phyloP scores from a whole-genome alignment of 139 green algal species.

The Chlamydomonas urium region DNA sequence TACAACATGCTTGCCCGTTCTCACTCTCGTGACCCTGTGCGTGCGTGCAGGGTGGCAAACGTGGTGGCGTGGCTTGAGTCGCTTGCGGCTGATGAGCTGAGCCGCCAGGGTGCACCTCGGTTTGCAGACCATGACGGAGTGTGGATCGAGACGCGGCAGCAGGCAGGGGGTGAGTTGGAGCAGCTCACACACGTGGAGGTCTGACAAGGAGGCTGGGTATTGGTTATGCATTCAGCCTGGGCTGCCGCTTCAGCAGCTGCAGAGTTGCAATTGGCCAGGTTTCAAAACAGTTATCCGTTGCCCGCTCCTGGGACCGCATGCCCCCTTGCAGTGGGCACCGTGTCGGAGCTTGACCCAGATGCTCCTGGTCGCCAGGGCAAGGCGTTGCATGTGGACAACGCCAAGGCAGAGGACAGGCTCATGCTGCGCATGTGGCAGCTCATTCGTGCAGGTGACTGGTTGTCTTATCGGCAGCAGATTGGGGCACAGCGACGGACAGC shows the following conservation, averaged over 20 bases:
- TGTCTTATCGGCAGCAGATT: too few relatives aligned
- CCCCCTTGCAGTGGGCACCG: constrained; percentile 16
- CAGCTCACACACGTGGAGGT: too few relatives aligned
- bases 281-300: too few relatives aligned
- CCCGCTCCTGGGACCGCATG: too few relatives aligned
- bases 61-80: constrained; percentile 69
- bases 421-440: constrained; percentile 61
- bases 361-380: constrained; percentile 34
- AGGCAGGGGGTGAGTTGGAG: constrained; percentile 9
- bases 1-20: too few relatives aligned
- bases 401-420: constrained; percentile 52
- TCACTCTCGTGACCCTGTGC: too few relatives aligned
- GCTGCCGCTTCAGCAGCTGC: too few relatives aligned
- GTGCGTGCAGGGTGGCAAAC: constrained; percentile 52
- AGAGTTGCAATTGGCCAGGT: too few relatives aligned
- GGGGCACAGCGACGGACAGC: too few relatives aligned
- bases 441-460: constrained; percentile 46
- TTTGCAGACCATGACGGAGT: constrained; percentile 57
- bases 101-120: not conserved
- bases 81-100: constrained; percentile 36
- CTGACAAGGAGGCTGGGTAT: too few relatives aligned
- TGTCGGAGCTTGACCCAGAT: constrained; percentile 74
- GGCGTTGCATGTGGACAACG: constrained; percentile 4
- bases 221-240: too few relatives aligned
- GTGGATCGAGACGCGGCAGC: constrained; percentile 58